Evolutionary conservation across 768 basidiomycete genomes (phyloP).

Genomic region (Boletales sp.): DNA sequence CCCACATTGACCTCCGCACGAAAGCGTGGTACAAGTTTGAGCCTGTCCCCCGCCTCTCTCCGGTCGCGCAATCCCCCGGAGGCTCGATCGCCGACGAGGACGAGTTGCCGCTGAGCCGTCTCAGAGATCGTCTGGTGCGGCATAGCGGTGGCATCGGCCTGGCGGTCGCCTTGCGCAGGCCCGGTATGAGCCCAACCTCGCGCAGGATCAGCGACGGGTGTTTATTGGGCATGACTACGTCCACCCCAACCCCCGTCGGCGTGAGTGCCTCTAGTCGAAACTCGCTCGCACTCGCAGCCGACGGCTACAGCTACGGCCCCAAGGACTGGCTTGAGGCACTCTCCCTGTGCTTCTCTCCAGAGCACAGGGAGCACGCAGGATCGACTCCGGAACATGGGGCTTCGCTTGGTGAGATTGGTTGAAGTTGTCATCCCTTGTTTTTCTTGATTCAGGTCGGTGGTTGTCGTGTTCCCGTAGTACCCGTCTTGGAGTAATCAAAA

Average conservation of each 20-base stretch:
- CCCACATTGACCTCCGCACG: neutral
- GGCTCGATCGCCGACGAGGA: constrained; percentile 7
- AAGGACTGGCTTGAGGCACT: constrained; percentile 20
- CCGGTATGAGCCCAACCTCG: neutral
- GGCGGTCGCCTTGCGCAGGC: neutral
- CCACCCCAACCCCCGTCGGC: constrained; percentile 17
- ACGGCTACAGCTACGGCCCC: constrained; percentile 5
- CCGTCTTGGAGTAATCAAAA: too few species aligned
- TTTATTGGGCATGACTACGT: constrained; percentile 9
- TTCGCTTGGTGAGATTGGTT: too few species aligned
- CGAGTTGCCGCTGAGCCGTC: constrained; percentile 12
- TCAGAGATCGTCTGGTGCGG: constrained; percentile 9
- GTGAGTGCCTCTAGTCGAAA: constrained; percentile 1
- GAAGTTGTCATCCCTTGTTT: neutral
- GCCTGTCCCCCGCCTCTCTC: constrained; percentile 14
- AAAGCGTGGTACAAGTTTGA: constrained; percentile 12
- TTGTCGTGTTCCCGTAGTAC: too few species aligned
- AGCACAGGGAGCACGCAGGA: neutral
- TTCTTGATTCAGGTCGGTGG: neutral
- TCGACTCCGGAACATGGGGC: neutral
- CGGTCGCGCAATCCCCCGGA: constrained; percentile 15
- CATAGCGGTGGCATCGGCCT: neutral
- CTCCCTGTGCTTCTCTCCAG: constrained; percentile 8
- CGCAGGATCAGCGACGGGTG: constrained; percentile 20
- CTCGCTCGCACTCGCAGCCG: constrained; percentile 5